Conservation (phyloP, 352 stramenopile species). For the Globisporangium alternatum region DNA sequence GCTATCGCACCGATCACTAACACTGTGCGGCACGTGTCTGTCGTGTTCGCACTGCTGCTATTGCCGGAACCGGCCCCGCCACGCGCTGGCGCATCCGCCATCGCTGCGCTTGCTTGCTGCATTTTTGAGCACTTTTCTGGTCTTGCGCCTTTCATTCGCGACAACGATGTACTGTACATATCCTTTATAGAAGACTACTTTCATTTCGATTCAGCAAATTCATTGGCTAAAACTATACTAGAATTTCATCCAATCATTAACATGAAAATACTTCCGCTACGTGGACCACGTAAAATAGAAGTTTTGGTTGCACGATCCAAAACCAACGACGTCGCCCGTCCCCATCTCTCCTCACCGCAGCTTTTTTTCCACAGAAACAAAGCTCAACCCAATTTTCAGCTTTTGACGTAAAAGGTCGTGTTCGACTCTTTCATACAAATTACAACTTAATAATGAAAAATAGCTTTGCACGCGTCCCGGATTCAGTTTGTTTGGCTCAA, state of each 20-base stretch:
- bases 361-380: neutral
- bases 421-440: neutral
- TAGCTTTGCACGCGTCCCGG: neutral
- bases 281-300: neutral
- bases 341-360: neutral
- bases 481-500: neutral
- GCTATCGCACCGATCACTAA: constrained; percentile 59
- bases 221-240: neutral
- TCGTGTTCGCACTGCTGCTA: neutral
- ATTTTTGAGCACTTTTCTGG: neutral
- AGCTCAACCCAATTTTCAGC: neutral
- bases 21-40: constrained; percentile 39
- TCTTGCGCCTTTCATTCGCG: constrained; percentile 1
- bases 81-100: constrained; percentile 12
- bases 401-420: neutral
- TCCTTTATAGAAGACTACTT: neutral
- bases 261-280: neutral
- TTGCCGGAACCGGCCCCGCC: neutral
- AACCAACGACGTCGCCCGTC: neutral
- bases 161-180: neutral
- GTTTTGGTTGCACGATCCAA: neutral
- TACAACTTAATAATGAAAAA: neutral
- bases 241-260: neutral
- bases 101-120: neutral
- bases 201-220: neutral